A percentile compares a stretch with the other conserved stretches of the same genome.
phyloP scores from a whole-genome alignment of 2,329 filamentous ascomycete genomes.

The Aspergillus japonicus region DNA sequence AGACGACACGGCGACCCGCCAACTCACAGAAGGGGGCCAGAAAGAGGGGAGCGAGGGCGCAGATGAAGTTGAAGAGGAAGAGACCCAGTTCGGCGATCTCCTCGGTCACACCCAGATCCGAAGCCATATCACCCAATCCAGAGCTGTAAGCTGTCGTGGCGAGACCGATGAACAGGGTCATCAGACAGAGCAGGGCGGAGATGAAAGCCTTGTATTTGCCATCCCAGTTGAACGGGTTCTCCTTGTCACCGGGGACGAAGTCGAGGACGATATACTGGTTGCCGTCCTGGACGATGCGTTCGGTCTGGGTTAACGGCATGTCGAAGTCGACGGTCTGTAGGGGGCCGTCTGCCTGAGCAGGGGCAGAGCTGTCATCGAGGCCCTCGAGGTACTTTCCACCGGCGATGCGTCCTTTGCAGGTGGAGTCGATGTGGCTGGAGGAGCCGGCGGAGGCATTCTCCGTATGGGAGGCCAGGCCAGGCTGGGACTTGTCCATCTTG shows the following conservation, averaged over 20 bases:
- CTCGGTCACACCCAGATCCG: slow-evolving; percentile 44
- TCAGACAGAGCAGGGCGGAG: slow-evolving; percentile 49
- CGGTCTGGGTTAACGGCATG: slow-evolving; percentile 50
- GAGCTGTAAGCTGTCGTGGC: slow-evolving; percentile 56
- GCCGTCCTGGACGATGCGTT: slow-evolving; percentile 43
- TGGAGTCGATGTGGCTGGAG: slow-evolving; percentile 1
- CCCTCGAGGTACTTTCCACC: slow-evolving; percentile 30
- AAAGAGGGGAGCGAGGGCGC: slow-evolving; percentile 49
- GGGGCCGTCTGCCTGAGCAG: slow-evolving; percentile 14
- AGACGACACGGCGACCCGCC: slow-evolving; percentile 49
- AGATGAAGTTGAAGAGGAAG: slow-evolving; percentile 52
- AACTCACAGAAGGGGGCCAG: slow-evolving; percentile 53
- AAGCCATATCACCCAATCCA: slow-evolving; percentile 48
- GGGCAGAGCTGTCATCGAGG: slow-evolving; percentile 21
- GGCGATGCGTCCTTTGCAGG: slow-evolving; percentile 22
- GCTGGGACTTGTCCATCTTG: slow-evolving; percentile 23
- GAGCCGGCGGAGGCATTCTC: slow-evolving; percentile 21
- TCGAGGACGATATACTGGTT: slow-evolving; percentile 49
- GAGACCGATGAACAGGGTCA: slow-evolving; percentile 56
- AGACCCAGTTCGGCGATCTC: slow-evolving; percentile 51
- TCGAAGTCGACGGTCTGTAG: slow-evolving; percentile 47
- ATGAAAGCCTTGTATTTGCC: slow-evolving; percentile 47
- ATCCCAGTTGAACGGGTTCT: slow-evolving; percentile 56
- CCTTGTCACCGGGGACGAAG: slow-evolving; percentile 47
- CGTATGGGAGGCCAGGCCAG: slow-evolving; percentile 24